Conservation (phyloP, 257 asterid species). For the Scutellaria baicalensis region DNA sequence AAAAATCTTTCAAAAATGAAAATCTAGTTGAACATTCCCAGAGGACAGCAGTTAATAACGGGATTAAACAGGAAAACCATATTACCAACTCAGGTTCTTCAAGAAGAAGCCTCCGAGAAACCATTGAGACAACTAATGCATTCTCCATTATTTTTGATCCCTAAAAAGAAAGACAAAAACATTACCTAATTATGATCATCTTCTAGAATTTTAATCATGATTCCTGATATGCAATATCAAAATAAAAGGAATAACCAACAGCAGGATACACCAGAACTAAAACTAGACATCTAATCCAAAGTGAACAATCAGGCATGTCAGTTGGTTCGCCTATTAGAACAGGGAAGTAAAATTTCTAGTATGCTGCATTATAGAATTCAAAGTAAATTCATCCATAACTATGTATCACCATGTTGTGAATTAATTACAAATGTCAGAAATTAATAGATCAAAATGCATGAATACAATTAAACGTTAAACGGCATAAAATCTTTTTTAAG, state of each 20-base stretch:
- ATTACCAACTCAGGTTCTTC: conserved; percentile 93
- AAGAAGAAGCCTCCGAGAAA: conserved; percentile 81
- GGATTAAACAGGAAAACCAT: conserved; percentile 2
- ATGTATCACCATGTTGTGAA: background rate
- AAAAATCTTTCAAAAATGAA: background rate
- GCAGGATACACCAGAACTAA: background rate
- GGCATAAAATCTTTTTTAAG: background rate
- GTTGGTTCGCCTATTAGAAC: background rate
- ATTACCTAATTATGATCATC: background rate
- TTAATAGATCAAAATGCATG: background rate
- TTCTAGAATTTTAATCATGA: conserved; percentile 6
- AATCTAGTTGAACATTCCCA: background rate
- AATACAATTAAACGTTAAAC: background rate
- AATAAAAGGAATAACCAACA: background rate
- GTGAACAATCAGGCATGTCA: background rate
- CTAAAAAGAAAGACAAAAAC: conserved; percentile 31
- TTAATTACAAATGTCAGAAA: background rate
- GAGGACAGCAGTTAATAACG: conserved; percentile 4
- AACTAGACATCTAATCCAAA: background rate
- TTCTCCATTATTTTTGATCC: conserved; percentile 73
- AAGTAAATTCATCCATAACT: background rate
- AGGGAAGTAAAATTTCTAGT: background rate
- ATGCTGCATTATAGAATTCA: background rate
- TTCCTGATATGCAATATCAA: conserved; percentile 3
- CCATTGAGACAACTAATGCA: conserved; percentile 68